Conservation (phyloP, 176 grass and related monocot species). For the Carex scoparia region DNA sequence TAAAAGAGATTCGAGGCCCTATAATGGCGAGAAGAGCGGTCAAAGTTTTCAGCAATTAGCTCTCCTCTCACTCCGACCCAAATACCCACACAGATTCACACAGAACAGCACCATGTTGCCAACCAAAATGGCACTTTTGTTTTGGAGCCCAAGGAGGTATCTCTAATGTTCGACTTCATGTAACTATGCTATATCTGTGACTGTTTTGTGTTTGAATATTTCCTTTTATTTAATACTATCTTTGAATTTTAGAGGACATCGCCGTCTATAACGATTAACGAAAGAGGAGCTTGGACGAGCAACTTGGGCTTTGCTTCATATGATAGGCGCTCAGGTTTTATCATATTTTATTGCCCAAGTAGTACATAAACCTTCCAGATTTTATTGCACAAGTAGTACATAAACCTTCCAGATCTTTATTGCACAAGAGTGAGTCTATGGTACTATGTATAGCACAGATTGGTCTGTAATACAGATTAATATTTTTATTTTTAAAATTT, state of each 20-base stretch:
- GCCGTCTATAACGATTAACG: not conserved
- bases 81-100: not conserved
- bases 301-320: constrained; percentile 7
- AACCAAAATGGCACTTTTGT: not conserved
- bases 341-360: not conserved
- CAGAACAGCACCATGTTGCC: not conserved
- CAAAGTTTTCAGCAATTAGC: not conserved
- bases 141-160: constrained; percentile 14
- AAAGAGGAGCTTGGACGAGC: constrained; percentile 1
- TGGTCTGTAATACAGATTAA: no score
- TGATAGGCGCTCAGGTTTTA: not conserved
- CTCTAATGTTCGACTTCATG: not conserved
- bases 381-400: no score
- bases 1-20: not conserved
- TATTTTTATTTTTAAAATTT: no score
- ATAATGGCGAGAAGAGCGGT: not conserved
- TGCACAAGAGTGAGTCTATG: no score
- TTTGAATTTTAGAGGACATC: not conserved
- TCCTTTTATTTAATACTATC: not conserved
- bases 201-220: not conserved
- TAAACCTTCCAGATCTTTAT: not conserved
- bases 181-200: not conserved
- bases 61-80: not conserved
- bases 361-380: not conserved
- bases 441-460: no score